Base-by-base conservation (phyloP, 306 rosid species). In the Prunus mongolica region DNA sequence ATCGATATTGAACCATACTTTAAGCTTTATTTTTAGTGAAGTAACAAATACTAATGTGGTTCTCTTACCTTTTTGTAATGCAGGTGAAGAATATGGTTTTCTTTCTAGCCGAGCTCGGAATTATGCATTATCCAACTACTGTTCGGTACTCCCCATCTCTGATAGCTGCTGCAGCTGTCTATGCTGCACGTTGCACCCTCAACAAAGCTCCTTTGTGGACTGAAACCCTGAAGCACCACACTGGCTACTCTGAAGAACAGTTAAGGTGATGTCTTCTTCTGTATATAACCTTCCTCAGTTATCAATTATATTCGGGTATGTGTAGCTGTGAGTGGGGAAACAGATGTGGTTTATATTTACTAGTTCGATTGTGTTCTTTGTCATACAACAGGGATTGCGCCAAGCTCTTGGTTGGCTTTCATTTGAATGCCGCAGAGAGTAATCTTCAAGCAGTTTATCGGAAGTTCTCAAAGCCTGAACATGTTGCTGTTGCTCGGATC, bases 111-210 rank as follows among this genome's bases (percentile, higher is more conserved):
- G 94, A 93, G 69, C 96, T 90, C 19, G 82, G 89, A 24, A 13
- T 87, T 70, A 60, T 87, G 87, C 84, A 93, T 70, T 87, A 93
- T 81, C 69, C 78, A 45, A 73, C 76, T 6, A 75, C 82, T 1
- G 76, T 79, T 55, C 7, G 49, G 45, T 69, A 87, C 47, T 11
- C 82, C 41, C 93, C 96, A 71, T 93, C 98, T 9, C 51, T 80
- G 80, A 76, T 90, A 73, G 93, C 96, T 84, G 96, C 96, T 76
- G 84, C 94, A 10, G 94, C 96, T 61, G 98, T 89, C 6, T 91
- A 89, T 69, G 91, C 89, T 0, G 96, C 96, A 3, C 60, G 90
- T 19, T 78, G 82, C 27, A 87, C 94, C 11, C 96, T 93, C 76
- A 63, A 57, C 16, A 81, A 77, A 81, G 72, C 24, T 54, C 98